These are phyloP conservation scores for Colletotrichum shisoi DNA, from an alignment of 2,329 filamentous ascomycete genomes.

Conservation along the genomic window DNA sequence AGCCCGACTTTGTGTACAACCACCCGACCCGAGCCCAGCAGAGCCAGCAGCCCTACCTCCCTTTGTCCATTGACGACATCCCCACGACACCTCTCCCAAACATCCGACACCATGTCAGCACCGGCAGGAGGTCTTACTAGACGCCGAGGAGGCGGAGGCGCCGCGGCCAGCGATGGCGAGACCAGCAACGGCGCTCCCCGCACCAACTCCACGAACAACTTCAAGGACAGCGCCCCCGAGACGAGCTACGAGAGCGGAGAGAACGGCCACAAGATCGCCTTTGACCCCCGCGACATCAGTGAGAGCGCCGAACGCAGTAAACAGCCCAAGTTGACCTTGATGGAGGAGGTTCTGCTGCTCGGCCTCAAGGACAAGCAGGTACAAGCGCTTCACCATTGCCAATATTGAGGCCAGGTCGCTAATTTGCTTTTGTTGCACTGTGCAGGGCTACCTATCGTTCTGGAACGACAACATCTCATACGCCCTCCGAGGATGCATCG, in stretches of 20 bases:
- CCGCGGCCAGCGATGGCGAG: slow-evolving; percentile 65
- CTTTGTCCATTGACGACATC: slow-evolving; percentile 29
- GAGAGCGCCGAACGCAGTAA: slow-evolving; percentile 96
- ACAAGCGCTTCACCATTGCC: slow-evolving; percentile 45
- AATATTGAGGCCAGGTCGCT: slow-evolving; percentile 17
- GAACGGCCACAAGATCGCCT: slow-evolving; percentile 98
- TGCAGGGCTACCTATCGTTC: slow-evolving; percentile 94
- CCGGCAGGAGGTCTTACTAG: slow-evolving; percentile 60
- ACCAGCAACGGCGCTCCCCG: slow-evolving; percentile 63
- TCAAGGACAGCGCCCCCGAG: slow-evolving; percentile 66
- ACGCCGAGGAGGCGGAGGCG: slow-evolving; percentile 72
- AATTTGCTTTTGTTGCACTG: slow-evolving; percentile 11
- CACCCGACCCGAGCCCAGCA: not conserved
- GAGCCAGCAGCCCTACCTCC: slow-evolving; percentile 20
- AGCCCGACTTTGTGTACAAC: slow-evolving; percentile 23
- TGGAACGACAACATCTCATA: slow-evolving; percentile 99
- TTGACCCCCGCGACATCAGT: slow-evolving; percentile 94
- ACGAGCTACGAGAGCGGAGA: slow-evolving; percentile 92
- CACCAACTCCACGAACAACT: slow-evolving; percentile 64
- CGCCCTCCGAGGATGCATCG: slow-evolving; percentile 95
- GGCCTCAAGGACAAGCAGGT: slow-evolving; percentile 99
- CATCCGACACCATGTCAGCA: slow-evolving; percentile 35
- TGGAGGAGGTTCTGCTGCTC: slow-evolving; percentile 96
- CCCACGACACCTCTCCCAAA: slow-evolving; percentile 31
- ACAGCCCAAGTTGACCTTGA: slow-evolving; percentile 96